Evolutionary conservation across 2,329 filamentous ascomycete genomes (phyloP).

Genomic region (Lasiodiplodia sp.): DNA sequence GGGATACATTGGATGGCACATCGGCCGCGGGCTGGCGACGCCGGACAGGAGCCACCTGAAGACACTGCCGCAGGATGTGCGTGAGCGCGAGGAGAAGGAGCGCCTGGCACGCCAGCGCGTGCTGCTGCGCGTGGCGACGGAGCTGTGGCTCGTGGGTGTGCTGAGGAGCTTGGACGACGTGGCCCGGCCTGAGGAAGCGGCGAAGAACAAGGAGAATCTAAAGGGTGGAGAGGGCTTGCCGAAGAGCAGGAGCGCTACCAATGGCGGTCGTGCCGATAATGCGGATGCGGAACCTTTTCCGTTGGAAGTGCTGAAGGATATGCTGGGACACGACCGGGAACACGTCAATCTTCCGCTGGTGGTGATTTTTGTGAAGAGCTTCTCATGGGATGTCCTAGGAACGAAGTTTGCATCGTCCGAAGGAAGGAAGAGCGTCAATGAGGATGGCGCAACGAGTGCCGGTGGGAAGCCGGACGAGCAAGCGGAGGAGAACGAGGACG

Average conservation of each 20-base stretch:
- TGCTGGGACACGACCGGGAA: conserved; percentile 91
- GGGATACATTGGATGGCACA: conserved; percentile 87
- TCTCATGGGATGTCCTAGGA: conserved; percentile 93
- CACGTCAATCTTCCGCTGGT: conserved; percentile 90
- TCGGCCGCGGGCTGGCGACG: conserved; percentile 88
- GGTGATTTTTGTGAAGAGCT: conserved; percentile 94
- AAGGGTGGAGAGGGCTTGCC: conserved; percentile 62
- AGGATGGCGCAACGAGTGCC: conserved; percentile 72
- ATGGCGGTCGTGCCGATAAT: conserved; percentile 62
- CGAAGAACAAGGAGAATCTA: conserved; percentile 64
- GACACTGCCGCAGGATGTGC: conserved; percentile 76
- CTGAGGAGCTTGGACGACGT: conserved; percentile 80
- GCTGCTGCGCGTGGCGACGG: conserved; percentile 87
- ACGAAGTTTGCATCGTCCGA: conserved; percentile 75
- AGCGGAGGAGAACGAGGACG: conserved; percentile 60
- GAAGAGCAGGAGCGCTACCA: conserved; percentile 69
- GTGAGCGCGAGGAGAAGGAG: conserved; percentile 96
- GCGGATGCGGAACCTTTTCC: conserved; percentile 89
- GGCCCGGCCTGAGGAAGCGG: conserved; percentile 68
- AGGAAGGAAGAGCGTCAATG: conserved; percentile 82
- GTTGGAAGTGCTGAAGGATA: conserved; percentile 95
- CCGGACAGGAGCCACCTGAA: conserved; percentile 88
- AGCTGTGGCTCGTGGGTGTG: conserved; percentile 92
- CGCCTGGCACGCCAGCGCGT: conserved; percentile 84
- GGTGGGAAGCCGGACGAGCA: conserved; percentile 60